A percentile compares a stretch with the other conserved stretches of the same genome.
Conservation (phyloP, 306 rosid genomes). For the Vigna radiata region DNA sequence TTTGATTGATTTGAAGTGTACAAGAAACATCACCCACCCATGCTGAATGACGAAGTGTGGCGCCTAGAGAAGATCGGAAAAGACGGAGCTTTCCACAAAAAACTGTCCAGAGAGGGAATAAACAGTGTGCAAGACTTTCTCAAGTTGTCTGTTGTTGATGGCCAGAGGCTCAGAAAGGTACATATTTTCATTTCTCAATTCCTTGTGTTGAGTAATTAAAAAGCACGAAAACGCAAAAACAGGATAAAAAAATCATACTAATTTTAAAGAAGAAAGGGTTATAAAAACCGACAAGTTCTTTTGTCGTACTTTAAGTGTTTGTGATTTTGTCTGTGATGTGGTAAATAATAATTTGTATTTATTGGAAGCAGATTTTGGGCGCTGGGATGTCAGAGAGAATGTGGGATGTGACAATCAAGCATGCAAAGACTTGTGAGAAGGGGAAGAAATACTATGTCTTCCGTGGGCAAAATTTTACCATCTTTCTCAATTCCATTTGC, state of each 20-base stretch:
- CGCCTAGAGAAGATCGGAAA: slow-evolving; percentile 93
- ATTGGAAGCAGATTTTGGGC: slow-evolving; percentile 67
- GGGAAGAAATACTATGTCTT: slow-evolving; percentile 58
- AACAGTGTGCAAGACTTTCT: slow-evolving; percentile 81
- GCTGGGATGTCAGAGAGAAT: slow-evolving; percentile 83
- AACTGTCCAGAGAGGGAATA: slow-evolving; percentile 43
- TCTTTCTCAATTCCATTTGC: slow-evolving; percentile 65
- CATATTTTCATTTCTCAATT: neutral
- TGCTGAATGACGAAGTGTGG: slow-evolving; percentile 83
- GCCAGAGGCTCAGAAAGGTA: slow-evolving; percentile 60
- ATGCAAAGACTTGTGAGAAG: slow-evolving; percentile 73
- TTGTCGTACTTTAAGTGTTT: too few relatives aligned
- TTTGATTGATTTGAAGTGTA: slow-evolving; percentile 60
- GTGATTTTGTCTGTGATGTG: too few relatives aligned
- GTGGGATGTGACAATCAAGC: slow-evolving; percentile 80
- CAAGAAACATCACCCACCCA: slow-evolving; percentile 94
- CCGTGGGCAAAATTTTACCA: slow-evolving; percentile 27
- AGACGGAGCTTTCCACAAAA: slow-evolving; percentile 91
- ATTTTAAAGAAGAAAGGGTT: too few relatives aligned
- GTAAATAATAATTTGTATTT: neutral
- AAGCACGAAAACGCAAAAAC: too few relatives aligned
- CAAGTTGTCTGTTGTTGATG: slow-evolving; percentile 62
- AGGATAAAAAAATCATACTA: too few relatives aligned
- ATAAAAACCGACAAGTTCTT: too few relatives aligned
- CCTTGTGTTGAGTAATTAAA: neutral